Base-by-base conservation (phyloP, 345 rosid genomes). In the rapeseed (Brassica napus) region DNA sequence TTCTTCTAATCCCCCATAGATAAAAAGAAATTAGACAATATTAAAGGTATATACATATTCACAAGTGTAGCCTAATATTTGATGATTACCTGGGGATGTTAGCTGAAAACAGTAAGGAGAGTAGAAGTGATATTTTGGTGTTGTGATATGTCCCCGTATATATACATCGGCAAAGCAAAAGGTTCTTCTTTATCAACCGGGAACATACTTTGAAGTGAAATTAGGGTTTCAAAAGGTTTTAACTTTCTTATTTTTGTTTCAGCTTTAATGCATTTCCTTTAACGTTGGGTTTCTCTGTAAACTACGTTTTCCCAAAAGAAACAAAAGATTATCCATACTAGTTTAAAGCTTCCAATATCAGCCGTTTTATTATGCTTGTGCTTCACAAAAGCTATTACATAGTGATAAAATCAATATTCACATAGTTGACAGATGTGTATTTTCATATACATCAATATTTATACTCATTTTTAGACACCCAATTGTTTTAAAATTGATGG, bases 221-320 rank as follows among this genome's bases (percentile, higher is more conserved):
- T 28, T 78, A 78, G 81, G 81, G 77, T 66, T 72, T 72, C 72
- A 65, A 18, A 82, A 67, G 71, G 84, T 84, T 84, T 86, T 74
- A 68, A 72, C 73, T 81, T 88, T 82, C 80, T 81, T 80, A 81
- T 88, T 79, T 86, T 81, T 85, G 78, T 81, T 75, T 75, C 74
- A 79, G 85, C 77, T 85, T 83, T 80, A 85, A 81, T 75, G 88
- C 71, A 68, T 81, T 31, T 49, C 11, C 71, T 61, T 77, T 70
- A 71, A 72, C 16, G 6, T 47, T 12, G 1, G 12, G 26, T 10
- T 42, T 42, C 49, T 42, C 49, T 14, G 49, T 42, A 42, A 10
- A 42, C 44, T 42, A 42, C 49, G 82, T 72, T 57, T 71, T 39
- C 64, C 71, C 12, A 65, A 71, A 71, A 57, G 24, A 71, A 78